Evolutionary conservation across 169 alveolate species (phyloP), one percentile per base, ranked within the genome.

Genomic region (Plasmodium knowlesi): DNA sequence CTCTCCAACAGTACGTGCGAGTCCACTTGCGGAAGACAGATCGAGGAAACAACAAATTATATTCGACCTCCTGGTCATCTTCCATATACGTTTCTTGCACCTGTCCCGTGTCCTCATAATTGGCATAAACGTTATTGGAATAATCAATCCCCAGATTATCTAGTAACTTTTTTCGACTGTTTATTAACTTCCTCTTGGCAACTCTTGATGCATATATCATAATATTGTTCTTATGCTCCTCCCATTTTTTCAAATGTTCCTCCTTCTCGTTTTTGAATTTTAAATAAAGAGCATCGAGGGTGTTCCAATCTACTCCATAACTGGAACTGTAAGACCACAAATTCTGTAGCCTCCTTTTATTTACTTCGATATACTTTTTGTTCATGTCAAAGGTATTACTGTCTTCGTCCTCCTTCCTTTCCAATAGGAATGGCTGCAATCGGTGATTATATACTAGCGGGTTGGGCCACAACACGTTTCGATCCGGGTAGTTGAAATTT

Each of bases 241-340:
- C 93, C 93, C 93, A 86, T 12, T 86, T 84, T 10, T 43, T 86
- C 67, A 50, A 78, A 86, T 86, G 93, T 32, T 86, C 85, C 54
- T 22, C 81, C 53, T 86, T 86, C 28, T 74, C n/a, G 12, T 34
- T 53, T 76, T 86, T 86, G 67, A 16, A 96, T 61, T 80, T 67
- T 72, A 96, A 82, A 94, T 89, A 96, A 72, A 96, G 82, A 41
- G 73, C 95, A 85, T 96, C 97, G 71, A 96, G 72, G 30, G 95
- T 88, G 43, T 96, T 96, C 97, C 97, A 96, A 5, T 96, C 95
- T 1, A 94, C 81, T 14, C 97, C 97, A 30, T 96, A 96, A 70
- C 96, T 94, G n/a, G 95, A 94, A 74, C 97, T 93, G 32, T 92
- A 82, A n/a, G 78, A 32, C 96, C 96, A 92, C 71, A 96, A 89